phyloP scores from a whole-genome alignment of 2,329 filamentous ascomycete genomes.

The Claviceps digitariae region DNA sequence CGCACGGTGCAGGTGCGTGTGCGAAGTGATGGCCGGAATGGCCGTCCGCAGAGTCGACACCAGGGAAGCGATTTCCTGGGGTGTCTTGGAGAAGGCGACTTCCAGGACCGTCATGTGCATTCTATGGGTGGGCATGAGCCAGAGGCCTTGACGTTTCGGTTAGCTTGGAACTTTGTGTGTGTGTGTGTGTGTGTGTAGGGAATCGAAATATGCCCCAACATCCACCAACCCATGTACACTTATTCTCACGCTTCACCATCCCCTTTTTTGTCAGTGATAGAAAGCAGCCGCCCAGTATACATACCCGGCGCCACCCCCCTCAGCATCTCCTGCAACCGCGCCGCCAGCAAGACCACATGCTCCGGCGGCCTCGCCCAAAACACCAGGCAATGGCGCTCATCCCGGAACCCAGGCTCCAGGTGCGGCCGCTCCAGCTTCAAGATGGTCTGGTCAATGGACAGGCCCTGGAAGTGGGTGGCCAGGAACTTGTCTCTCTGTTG shows the following conservation, averaged over 20 bases:
- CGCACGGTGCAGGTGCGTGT: constrained; percentile 52
- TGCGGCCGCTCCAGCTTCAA: constrained; percentile 51
- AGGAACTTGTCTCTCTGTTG: constrained; percentile 67
- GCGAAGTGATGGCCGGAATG: constrained; percentile 48
- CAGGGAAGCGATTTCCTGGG: constrained; percentile 51
- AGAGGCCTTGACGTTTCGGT: constrained; percentile 47
- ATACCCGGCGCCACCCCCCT: constrained; percentile 54
- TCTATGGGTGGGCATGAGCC: constrained; percentile 68
- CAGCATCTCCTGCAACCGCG: constrained; percentile 54
- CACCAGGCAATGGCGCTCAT: constrained; percentile 69
- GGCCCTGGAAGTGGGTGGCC: constrained; percentile 49
- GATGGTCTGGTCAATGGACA: constrained; percentile 65
- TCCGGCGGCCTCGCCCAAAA: constrained; percentile 78
- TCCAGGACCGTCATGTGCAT: constrained; percentile 83
- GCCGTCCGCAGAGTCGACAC: constrained; percentile 42
- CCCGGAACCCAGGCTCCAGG: constrained; percentile 54
- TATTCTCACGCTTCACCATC: no score
- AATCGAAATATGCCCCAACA: no score
- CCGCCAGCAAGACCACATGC: constrained; percentile 54
- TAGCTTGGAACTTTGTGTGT: neutral
- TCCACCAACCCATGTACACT: no score
- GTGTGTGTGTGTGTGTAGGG: neutral
- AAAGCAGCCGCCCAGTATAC: no score
- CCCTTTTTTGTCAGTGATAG: no score
- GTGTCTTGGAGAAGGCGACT: constrained; percentile 64